These are phyloP conservation scores for Blastosporella zonata DNA, from an alignment of 1,284 basidiomycete species.

Conservation along the genomic window DNA sequence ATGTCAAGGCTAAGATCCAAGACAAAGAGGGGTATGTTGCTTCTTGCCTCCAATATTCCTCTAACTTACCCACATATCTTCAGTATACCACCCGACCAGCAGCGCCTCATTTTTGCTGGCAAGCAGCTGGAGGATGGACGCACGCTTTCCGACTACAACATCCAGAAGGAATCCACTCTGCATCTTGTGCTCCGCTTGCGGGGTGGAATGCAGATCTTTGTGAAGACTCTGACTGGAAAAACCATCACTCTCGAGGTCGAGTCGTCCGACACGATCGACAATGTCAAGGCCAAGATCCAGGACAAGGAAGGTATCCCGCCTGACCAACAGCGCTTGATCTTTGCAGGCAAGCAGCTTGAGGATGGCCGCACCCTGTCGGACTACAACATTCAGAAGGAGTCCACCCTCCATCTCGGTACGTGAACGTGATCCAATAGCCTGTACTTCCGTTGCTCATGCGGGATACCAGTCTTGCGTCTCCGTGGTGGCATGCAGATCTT, in stretches of 20 bases:
- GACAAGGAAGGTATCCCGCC: slow-evolving; percentile 22
- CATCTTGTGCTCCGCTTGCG: slow-evolving; percentile 65
- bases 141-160: slow-evolving; percentile 62
- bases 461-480: slow-evolving; percentile 34
- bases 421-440: not conserved
- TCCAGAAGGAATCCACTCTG: slow-evolving; percentile 67
- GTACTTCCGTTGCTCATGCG: not conserved
- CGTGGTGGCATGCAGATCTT: slow-evolving; percentile 78
- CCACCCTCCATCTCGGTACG: slow-evolving; percentile 35
- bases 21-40: slow-evolving; percentile 35
- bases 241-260: slow-evolving; percentile 51
- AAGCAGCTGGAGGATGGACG: slow-evolving; percentile 65
- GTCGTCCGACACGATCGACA: slow-evolving; percentile 32
- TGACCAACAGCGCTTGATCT: slow-evolving; percentile 21
- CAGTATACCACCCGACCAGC: slow-evolving; percentile 24
- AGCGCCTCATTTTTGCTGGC: slow-evolving; percentile 30
- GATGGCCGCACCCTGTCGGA: slow-evolving; percentile 47
- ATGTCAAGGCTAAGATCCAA: slow-evolving; percentile 24
- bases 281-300: slow-evolving; percentile 21
- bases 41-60: slow-evolving; percentile 36
- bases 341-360: slow-evolving; percentile 50
- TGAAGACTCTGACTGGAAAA: slow-evolving; percentile 60
- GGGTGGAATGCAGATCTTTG: slow-evolving; percentile 74
- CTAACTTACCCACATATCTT: slow-evolving; percentile 35
- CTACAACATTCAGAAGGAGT: slow-evolving; percentile 31